Percentiles rank a stretch among this genome's conserved stretches.
These are phyloP conservation scores for Gonapodya prolifera DNA, from an alignment of 192 early-diverging fungal species.

Conservation along the genomic window DNA sequence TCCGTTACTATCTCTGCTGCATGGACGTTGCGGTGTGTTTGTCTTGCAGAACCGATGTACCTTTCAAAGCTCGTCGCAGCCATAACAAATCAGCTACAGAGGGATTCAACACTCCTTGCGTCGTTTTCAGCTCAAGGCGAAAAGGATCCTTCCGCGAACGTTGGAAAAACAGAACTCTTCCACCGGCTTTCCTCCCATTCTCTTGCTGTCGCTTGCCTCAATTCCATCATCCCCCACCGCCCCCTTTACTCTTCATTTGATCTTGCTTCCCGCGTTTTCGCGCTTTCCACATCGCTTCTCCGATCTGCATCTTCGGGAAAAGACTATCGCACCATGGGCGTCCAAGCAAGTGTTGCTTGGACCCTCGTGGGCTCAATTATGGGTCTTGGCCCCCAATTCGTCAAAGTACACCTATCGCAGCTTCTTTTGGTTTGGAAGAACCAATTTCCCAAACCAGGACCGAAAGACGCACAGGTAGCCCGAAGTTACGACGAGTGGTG, in stretches of 20 bases:
- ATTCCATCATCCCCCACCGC: slow-evolving; percentile 51
- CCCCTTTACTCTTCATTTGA: slow-evolving; percentile 67
- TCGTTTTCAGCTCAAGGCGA: slow-evolving; percentile 32
- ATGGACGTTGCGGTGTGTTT: slow-evolving; percentile 57
- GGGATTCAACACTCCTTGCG: slow-evolving; percentile 43
- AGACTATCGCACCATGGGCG: slow-evolving; percentile 40
- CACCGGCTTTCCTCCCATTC: slow-evolving; percentile 20
- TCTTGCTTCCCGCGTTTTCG: slow-evolving; percentile 60
- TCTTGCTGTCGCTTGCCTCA: slow-evolving; percentile 46
- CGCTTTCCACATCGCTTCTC: slow-evolving; percentile 60
- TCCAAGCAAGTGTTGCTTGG: slow-evolving; percentile 67
- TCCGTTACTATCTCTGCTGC: slow-evolving; percentile 61
- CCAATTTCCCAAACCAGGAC: slow-evolving; percentile 55
- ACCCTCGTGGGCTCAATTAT: slow-evolving; percentile 59
- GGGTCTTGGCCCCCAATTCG: slow-evolving; percentile 68
- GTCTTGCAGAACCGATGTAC: slow-evolving; percentile 46
- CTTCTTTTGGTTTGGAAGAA: slow-evolving; percentile 66
- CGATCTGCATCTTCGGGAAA: slow-evolving; percentile 39
- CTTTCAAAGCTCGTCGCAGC: slow-evolving; percentile 48
- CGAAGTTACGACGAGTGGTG: slow-evolving; percentile 53
- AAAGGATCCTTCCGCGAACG: slow-evolving; percentile 34
- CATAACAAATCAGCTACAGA: slow-evolving; percentile 57
- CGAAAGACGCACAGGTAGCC: slow-evolving; percentile 46
- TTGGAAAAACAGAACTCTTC: background rate
- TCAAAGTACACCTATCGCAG: slow-evolving; percentile 63